phyloP scores from a whole-genome alignment of 306 rosid species.

The Prunus kanzakura region DNA sequence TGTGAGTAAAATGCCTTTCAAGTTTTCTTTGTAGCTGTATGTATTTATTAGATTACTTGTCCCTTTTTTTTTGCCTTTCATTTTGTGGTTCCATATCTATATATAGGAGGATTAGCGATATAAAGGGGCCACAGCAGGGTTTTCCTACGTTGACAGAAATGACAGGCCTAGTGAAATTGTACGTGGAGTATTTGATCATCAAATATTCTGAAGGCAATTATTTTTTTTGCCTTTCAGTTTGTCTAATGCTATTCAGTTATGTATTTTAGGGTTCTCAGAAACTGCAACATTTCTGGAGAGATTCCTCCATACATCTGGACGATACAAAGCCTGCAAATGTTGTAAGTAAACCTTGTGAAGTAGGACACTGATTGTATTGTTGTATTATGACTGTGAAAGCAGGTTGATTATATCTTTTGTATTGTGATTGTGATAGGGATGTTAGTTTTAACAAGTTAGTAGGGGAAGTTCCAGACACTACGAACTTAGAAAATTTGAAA shows the following conservation, averaged over 20 bases:
- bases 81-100: neutral
- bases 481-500: too few relatives aligned
- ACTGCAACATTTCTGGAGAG: conserved; percentile 73
- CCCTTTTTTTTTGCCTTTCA: neutral
- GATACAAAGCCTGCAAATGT: conserved; percentile 29
- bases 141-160: conserved; percentile 59
- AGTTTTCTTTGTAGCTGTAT: neutral
- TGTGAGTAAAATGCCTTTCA: too few relatives aligned
- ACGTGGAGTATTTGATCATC: conserved; percentile 32
- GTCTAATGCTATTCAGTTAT: conserved; percentile 31
- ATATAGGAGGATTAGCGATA: conserved; percentile 75
- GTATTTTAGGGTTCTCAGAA: conserved; percentile 67
- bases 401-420: too few relatives aligned
- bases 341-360: conserved; percentile 53
- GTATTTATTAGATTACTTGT: conserved; percentile 2
- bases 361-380: too few relatives aligned
- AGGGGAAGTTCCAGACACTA: too few relatives aligned
- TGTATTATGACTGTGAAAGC: too few relatives aligned
- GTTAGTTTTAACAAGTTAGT: too few relatives aligned
- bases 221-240: conserved; percentile 15
- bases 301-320: conserved; percentile 72
- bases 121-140: conserved; percentile 55
- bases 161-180: conserved; percentile 48
- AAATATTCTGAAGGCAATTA: neutral
- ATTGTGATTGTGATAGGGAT: too few relatives aligned